Conservation (phyloP, 2,329 filamentous ascomycete genomes). For the Balansia obtecta region DNA sequence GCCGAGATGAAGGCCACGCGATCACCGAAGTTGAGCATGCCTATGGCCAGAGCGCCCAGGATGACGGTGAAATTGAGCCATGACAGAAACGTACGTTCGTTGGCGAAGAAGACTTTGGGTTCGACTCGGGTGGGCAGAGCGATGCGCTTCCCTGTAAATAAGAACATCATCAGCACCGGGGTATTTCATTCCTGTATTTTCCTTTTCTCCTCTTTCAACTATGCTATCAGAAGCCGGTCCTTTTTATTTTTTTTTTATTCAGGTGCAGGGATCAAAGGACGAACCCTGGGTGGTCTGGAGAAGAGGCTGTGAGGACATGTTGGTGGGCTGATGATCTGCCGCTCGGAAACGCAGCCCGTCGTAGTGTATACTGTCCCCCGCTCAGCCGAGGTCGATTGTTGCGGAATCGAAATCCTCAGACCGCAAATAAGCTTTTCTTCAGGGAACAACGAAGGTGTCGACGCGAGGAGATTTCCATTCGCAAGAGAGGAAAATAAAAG, state of each 20-base stretch:
- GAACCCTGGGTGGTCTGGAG: conserved; percentile 86
- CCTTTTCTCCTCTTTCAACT: background rate
- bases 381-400: background rate
- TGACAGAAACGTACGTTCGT: conserved; percentile 96
- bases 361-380: too few species aligned
- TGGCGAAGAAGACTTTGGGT: conserved; percentile 99
- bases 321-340: conserved; percentile 15
- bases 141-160: conserved; percentile 79
- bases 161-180: conserved; percentile 10
- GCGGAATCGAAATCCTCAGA: background rate
- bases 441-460: background rate
- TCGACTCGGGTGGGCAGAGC: conserved; percentile 95
- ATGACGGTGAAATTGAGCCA: conserved; percentile 99
- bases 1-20: conserved; percentile 87
- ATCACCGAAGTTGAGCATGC: conserved; percentile 97
- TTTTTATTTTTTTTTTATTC: too few species aligned
- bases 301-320: conserved; percentile 97
- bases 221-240: background rate
- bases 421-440: background rate
- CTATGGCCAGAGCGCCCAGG: conserved; percentile 88
- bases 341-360: background rate
- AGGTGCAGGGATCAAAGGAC: background rate
- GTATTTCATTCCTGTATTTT: background rate
- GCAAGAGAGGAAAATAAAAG: background rate
- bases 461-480: too few species aligned